Evolutionary conservation across 192 early-diverging fungal species (phyloP), one percentile per base, ranked within the genome.

Genomic region (Podila horticola): DNA sequence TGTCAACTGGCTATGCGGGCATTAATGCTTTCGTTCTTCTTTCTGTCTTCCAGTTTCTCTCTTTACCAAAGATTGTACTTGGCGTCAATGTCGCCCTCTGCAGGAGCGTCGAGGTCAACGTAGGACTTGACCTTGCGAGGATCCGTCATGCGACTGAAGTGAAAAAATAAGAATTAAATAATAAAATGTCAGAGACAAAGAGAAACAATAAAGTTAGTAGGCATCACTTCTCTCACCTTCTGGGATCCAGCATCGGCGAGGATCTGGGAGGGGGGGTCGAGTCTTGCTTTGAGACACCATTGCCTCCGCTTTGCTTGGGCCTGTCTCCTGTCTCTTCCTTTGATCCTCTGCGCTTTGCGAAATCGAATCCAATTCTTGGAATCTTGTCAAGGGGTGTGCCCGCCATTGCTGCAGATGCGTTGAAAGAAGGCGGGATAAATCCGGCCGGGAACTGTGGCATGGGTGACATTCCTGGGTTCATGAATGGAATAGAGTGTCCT

Each of bases 41-140:
- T 34, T 34, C 33, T 34, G 33, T 34, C 33, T 34, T 34, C 33
- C 33, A 34, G 33, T 6, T 34, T 7, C 7, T 3, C 33, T 34
- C 5, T 71, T 62, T 64, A 79, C 75, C 75, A 79, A 64, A 79
- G 22, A 52, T 79, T 79, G 69, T 86, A 86, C 60, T 90, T 88
- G 41, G 88, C 72, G 64, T 94, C 92, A 63, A 90, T 85, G 49
- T 91, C 92, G 28, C 89, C 91, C 58, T 93, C 93, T 26, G 91
- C 93, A 6, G 95, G 95, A 50, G 93, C 93, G 84, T 97, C 96
- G 36, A 97, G 82, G 72, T 97, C 96, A 48, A 94, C 91, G 69
- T 97, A 97, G 24, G 90, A 93, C 67, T 93, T 93, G 58, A 97
- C 88, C 57, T 91, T 89, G 13, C 96, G 90, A 48, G 94, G 93